Base-by-base conservation (phyloP, 495 filamentous ascomycete species). In the Hypomontagnella submonticulosa region DNA sequence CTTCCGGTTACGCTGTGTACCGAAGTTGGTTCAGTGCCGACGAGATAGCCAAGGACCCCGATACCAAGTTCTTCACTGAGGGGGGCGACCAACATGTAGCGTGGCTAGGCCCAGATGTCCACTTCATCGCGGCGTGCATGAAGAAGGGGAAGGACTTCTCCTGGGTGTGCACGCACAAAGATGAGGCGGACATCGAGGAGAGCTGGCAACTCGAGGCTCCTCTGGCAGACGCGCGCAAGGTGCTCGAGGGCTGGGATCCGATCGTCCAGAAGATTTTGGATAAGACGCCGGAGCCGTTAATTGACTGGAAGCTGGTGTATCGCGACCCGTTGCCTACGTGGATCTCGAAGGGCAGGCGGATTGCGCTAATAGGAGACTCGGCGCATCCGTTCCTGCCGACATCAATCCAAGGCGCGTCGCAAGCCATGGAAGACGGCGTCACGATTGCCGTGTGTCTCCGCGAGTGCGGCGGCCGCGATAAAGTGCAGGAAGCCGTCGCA, bases 381-480 rank as follows among this genome's bases (percentile, higher is more conserved):
- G 89, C 89, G 1, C 90, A 93, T 74, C 85, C 89, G 0, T 91
- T 92, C 72, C 77, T 92, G 3, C 89, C 89, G 0, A 90, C 88
- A 0, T 87, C 84, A 3, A 85, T 85, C n/a, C 87, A 91, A 61
- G 90, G 90, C 0, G 90, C 87, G 0, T 89, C 84, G 27, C 86
- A 90, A 66, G 87, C 89, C 0, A 86, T 92, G 62, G 90, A 93
- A 66, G 90, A 92, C 71, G 90, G 85, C 1, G 84, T 85, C 1
- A 86, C 85, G 1, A 71, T 92, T 4, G 89, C 89, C 4, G 81
- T 87, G 5, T 88, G 85, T 50, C 76, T 92, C 41, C 57, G 70
- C 33, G 62, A 63, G 23, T 33, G 61, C 61, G 37, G 76, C 80
- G 63, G 72, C 80, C 23, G 74, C 4, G 76, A 75, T 18, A 71